Evolutionary conservation across 768 basidiomycete species (phyloP), one percentile per base, ranked within the genome.

Genomic region (Hebeloma cylindrosporum): DNA sequence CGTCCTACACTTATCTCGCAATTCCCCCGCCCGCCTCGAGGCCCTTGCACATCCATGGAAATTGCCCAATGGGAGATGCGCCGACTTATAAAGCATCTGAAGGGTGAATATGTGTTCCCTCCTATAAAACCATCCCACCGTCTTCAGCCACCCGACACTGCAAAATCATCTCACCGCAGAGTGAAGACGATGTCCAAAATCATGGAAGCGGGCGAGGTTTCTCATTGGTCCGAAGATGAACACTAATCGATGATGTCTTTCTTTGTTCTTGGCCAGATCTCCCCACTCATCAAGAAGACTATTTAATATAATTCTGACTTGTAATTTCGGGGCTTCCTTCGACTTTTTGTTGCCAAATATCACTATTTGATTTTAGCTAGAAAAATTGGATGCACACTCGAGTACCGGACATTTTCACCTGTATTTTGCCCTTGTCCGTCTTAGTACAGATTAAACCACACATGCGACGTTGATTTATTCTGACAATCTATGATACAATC

Each of bases 91-190:
- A 67, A 66, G 45, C 67, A 73, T 27, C 48, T 71, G 31, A 61
- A 67, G 34, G 67, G 68, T 28, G 59, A 72, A 50, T 74, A 64
- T 48, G 66, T 71, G 10, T 76, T 73, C 45, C 74, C 73, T 31
- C 69, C 70, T 17, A 60, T 68, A 4, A 58, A 56, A 35, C 50
- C 58, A 22, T 43, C 48, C 5, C 60, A 60, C 48, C 47, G 48
- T n/a, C 48, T 54, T 41, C 42, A 52, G 30, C 56, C 53, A 18
- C 55, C 58, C 23, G 50, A 51, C 28, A 23, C 45, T 5, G 28
- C 35, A 30, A 55, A 58, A 40, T 32, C 56, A 32, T 43, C 53
- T 25, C 66, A 66, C 45, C 53, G 65, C 32, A 65, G 62, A 48
- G 50, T 61, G 30, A 64, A 57, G 51, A 63, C 67, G 13, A 62